Evolutionary conservation across 257 asterid genomes (phyloP).

Genomic region (Capsicum pubescens): DNA sequence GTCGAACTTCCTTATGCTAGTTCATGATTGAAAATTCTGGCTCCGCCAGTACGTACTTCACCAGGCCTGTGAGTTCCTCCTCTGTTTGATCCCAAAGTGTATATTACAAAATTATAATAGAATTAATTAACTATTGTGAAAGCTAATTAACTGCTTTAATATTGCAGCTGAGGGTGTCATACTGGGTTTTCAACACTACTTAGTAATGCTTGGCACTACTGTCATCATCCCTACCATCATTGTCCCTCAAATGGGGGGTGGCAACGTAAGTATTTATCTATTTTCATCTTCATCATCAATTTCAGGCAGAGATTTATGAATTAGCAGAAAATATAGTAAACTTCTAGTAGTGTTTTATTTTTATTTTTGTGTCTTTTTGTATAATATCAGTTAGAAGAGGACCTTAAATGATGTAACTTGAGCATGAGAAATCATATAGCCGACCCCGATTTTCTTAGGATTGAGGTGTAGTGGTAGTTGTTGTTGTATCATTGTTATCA

Average conservation of each 20-base stretch:
- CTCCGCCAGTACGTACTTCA: too few species aligned
- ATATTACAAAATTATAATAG: background rate
- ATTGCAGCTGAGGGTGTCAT: constrained; percentile 72
- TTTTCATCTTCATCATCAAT: background rate
- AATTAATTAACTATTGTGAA: too few species aligned
- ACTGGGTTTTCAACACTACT: constrained; percentile 90
- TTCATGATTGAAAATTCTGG: too few species aligned
- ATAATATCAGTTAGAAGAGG: background rate
- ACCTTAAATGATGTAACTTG: background rate
- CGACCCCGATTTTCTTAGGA: background rate
- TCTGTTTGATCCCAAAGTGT: background rate
- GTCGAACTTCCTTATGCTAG: too few species aligned
- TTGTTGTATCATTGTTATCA: background rate
- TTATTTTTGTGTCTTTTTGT: background rate
- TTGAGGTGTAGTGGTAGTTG: background rate
- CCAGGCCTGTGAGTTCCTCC: too few species aligned
- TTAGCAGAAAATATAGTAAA: background rate
- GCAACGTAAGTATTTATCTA: constrained; percentile 55
- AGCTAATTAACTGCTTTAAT: too few species aligned
- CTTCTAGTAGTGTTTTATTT: background rate
- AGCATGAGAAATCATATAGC: background rate
- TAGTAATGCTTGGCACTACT: constrained; percentile 92
- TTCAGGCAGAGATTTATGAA: background rate
- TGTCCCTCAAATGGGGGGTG: constrained; percentile 98
- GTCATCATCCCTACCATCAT: constrained; percentile 82